phyloP scores from a whole-genome alignment of 345 rosid genomes.

The Eucalyptus grandis region DNA sequence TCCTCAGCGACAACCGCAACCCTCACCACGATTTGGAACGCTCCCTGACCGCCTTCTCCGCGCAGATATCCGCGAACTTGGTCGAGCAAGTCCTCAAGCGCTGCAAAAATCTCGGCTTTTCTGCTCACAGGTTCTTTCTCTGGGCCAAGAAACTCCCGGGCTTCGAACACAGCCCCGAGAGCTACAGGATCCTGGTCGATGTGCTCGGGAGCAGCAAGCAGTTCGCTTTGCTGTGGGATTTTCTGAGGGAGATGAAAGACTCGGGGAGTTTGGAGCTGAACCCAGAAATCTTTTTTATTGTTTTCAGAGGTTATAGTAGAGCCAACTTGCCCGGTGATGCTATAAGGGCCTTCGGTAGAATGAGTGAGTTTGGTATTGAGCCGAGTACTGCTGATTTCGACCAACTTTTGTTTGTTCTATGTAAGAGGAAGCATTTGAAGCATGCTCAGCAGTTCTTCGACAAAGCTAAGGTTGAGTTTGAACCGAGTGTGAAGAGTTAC shows the following conservation, averaged over 20 bases:
- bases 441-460: conserved; percentile 49
- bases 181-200: conserved; percentile 62
- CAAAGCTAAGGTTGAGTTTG: conserved; percentile 19
- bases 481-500: conserved; percentile 36
- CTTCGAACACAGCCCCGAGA: conserved; percentile 42
- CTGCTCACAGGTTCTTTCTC: conserved; percentile 83
- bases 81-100: conserved; percentile 79
- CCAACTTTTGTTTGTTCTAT: conserved; percentile 40
- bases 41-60: conserved; percentile 32
- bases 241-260: conserved; percentile 54
- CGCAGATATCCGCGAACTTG: conserved; percentile 35
- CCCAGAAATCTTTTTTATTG: conserved; percentile 56
- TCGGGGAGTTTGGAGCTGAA: conserved; percentile 15
- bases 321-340: conserved; percentile 71
- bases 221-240: conserved; percentile 78
- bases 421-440: conserved; percentile 55
- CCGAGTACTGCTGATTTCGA: conserved; percentile 59
- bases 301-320: conserved; percentile 64
- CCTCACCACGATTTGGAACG: conserved; percentile 68
- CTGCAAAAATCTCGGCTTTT: conserved; percentile 66
- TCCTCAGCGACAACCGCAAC: conserved; percentile 62
- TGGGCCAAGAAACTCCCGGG: conserved; percentile 67
- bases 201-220: conserved; percentile 52
- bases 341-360: conserved; percentile 55
- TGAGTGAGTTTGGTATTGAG: conserved; percentile 69